Evolutionary conservation across 1,284 basidiomycete genomes (phyloP).

Genomic region (Heliocybe sulcata): DNA sequence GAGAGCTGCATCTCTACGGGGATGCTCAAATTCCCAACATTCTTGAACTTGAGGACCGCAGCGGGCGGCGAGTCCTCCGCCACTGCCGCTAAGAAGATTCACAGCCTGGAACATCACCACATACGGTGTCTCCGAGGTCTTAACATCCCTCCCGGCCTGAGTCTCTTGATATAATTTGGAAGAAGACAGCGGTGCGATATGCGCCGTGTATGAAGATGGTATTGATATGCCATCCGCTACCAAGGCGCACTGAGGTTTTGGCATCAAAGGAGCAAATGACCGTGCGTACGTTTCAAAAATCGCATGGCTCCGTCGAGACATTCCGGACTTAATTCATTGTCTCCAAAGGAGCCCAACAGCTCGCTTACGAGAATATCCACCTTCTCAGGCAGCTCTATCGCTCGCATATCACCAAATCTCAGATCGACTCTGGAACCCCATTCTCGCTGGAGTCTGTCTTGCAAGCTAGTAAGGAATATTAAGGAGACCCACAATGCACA

Average conservation of each 20-base stretch:
- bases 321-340: slow-evolving; percentile 98
- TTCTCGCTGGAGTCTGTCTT: slow-evolving; percentile 72
- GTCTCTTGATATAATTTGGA: slow-evolving; percentile 88
- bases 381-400: slow-evolving; percentile 70
- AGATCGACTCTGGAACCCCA: slow-evolving; percentile 84
- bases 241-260: neutral
- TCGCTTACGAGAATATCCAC: slow-evolving; percentile 96
- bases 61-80: slow-evolving; percentile 47
- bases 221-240: slow-evolving; percentile 91
- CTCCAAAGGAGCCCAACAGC: slow-evolving; percentile 94
- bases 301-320: slow-evolving; percentile 94
- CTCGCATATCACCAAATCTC: slow-evolving; percentile 92
- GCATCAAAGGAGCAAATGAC: neutral
- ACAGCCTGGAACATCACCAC: slow-evolving; percentile 97
- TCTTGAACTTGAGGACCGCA: slow-evolving; percentile 87
- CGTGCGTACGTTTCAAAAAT: slow-evolving; percentile 72
- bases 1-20: slow-evolving; percentile 69
- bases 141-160: slow-evolving; percentile 53
- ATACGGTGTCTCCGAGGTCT: slow-evolving; percentile 85
- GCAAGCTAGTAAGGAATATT: slow-evolving; percentile 51
- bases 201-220: slow-evolving; percentile 92
- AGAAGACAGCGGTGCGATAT: slow-evolving; percentile 89
- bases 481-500: slow-evolving; percentile 9
- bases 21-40: slow-evolving; percentile 98
- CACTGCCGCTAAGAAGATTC: slow-evolving; percentile 77